Base-by-base conservation (phyloP, 495 filamentous ascomycete genomes). In the Acidomyces sp. region DNA sequence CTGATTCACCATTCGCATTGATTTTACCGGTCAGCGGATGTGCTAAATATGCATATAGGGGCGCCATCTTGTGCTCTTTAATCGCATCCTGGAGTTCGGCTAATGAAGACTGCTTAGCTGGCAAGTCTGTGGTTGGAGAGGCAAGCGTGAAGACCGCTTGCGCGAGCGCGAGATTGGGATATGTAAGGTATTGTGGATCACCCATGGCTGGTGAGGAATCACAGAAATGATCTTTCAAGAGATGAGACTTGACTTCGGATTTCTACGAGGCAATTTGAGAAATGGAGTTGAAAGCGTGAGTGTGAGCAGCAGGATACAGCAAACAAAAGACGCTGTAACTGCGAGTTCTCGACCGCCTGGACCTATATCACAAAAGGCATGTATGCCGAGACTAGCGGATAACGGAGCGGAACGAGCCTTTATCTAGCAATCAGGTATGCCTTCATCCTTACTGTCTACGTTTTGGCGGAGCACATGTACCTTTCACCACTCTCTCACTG, bases 111-210 rank as follows among this genome's bases (percentile, higher is more conserved):
- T 93, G 75, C 59, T 79, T 78, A 40, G 74, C 64, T 26, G 72
- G 46, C 44, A 70, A 64, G 20, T 78, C 58, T 44, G 86, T 76
- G 51, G 82, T 77, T 48, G 86, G 78, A 64, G 93, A 94, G 53
- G 85, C 87, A 66, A 95, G 71, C 59, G 82, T 84, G 72, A 97
- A 97, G 66, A 97, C 87, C 64, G 93, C 78, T 70, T 96, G 92
- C 51, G 90, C 77, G 57, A 97, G 75, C 53, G 80, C 69, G 57
- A 97, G 81, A 57, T 90, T 69, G 39, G 90, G 90, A 64, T 86
- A 96, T 62, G 86, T 87, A 54, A 85, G 80, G 68, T 90, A 96
- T 61, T 93, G 90, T 39, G 86, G 87, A 69, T 97, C 90, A 55
- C 87, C 90, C 90, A 97, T 97, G 52, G 43, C 79, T 64, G 47